Percentiles rank a stretch among this genome's conserved stretches.
phyloP scores from a whole-genome alignment of 2,329 filamentous ascomycete genomes.

The Ophiostoma tasmaniense region DNA sequence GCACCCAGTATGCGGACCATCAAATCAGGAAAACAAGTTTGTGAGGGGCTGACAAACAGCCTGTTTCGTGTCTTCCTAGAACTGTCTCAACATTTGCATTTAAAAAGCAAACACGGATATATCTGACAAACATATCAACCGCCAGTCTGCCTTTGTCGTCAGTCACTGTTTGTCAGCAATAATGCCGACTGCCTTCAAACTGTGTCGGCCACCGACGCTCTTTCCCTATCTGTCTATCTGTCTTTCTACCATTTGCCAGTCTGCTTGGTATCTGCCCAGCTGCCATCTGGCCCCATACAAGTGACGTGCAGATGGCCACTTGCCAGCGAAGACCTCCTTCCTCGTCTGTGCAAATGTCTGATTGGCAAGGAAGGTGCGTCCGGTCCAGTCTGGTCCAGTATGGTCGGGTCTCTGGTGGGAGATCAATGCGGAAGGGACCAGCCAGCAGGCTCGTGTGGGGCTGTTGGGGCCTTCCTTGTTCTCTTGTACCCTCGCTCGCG shows the following conservation, averaged over 20 bases:
- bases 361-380: conserved; percentile 13
- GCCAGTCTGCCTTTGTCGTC: background rate
- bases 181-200: background rate
- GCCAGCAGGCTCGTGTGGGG: conserved; percentile 12
- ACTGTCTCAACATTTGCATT: background rate
- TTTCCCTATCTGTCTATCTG: background rate
- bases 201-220: background rate
- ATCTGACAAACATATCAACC: no score
- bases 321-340: conserved; percentile 14
- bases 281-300: background rate
- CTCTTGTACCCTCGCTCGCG: background rate
- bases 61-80: background rate
- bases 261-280: background rate
- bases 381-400: background rate
- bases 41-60: background rate
- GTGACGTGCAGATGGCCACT: conserved; percentile 11
- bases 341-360: conserved; percentile 4
- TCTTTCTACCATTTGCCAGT: no score
- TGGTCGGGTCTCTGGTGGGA: background rate
- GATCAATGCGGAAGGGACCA: conserved; percentile 9
- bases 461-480: background rate
- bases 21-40: background rate
- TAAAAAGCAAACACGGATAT: background rate
- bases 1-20: background rate
- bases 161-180: background rate